These are phyloP conservation scores for Conidiobolus incongruus DNA, from an alignment of 371 early-diverging fungal species.

Conservation along the genomic window DNA sequence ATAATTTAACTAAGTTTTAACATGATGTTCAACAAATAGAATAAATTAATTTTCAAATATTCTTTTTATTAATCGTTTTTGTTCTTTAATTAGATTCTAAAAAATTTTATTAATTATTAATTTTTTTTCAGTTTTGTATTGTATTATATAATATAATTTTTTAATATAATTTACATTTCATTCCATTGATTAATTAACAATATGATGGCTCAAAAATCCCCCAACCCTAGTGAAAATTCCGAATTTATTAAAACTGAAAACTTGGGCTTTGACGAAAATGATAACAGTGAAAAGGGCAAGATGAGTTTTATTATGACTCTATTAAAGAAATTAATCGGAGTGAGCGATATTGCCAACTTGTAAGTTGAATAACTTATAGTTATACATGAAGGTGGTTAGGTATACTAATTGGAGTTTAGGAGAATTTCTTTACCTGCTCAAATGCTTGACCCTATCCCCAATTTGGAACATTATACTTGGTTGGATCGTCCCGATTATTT, in stretches of 20 bases:
- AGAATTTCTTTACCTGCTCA: slow-evolving; percentile 41
- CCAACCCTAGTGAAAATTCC: too few species aligned
- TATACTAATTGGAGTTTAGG: slow-evolving; percentile 9
- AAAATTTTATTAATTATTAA: too few species aligned
- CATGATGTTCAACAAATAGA: too few species aligned
- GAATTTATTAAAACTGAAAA: neutral
- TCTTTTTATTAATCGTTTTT: too few species aligned
- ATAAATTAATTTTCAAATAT: too few species aligned
- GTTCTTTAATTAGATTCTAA: too few species aligned
- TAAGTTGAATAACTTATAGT: slow-evolving; percentile 12
- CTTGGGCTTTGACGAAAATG: slow-evolving; percentile 4
- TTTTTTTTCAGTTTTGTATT: too few species aligned
- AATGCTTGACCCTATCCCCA: slow-evolving; percentile 36
- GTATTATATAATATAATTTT: too few species aligned
- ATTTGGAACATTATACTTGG: slow-evolving; percentile 52
- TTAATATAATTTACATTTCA: too few species aligned
- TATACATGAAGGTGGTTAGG: neutral
- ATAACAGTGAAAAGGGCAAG: slow-evolving; percentile 5
- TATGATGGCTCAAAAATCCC: too few species aligned
- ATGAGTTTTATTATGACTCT: slow-evolving; percentile 17
- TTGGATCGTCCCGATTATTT: slow-evolving; percentile 46
- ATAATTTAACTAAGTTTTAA: too few species aligned
- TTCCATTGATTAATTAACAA: too few species aligned
- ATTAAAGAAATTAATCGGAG: slow-evolving; percentile 29
- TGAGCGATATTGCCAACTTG: slow-evolving; percentile 26